These are phyloP conservation scores for Spinacia oleracea DNA, from an alignment of 179 eudicot genomes.

Conservation along the genomic window DNA sequence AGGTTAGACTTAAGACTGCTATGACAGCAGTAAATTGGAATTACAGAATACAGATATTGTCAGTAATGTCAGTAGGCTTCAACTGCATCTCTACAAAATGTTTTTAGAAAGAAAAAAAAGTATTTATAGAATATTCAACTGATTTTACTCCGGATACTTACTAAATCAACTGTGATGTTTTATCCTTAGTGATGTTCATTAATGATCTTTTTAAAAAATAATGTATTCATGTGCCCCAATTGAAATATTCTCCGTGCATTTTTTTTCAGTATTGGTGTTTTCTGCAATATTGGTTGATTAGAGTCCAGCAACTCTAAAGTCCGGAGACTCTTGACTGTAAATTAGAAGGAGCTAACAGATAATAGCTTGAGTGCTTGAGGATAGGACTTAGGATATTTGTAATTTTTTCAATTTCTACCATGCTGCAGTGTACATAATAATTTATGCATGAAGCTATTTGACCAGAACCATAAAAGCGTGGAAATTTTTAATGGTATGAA, in stretches of 20 bases:
- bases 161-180: not conserved
- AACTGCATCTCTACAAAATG: not conserved
- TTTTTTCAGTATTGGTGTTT: no score
- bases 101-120: not conserved
- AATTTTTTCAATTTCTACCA: not conserved
- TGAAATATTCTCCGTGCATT: no score
- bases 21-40: not conserved
- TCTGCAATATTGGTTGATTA: not conserved
- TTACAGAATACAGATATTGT: not conserved
- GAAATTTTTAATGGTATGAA: no score
- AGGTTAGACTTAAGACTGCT: not conserved
- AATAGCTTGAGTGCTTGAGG: not conserved
- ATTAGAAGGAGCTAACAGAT: not conserved
- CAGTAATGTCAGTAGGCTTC: not conserved
- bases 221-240: no score
- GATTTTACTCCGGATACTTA: not conserved
- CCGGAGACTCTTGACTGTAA: no score
- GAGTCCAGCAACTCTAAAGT: not conserved
- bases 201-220: no score
- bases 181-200: no score
- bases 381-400: not conserved
- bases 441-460: not conserved
- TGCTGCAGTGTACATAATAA: not conserved
- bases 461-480: not conserved
- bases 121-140: not conserved